These are phyloP conservation scores for Neurospora sublineolata DNA, from an alignment of 495 filamentous ascomycete species.

Conservation along the genomic window DNA sequence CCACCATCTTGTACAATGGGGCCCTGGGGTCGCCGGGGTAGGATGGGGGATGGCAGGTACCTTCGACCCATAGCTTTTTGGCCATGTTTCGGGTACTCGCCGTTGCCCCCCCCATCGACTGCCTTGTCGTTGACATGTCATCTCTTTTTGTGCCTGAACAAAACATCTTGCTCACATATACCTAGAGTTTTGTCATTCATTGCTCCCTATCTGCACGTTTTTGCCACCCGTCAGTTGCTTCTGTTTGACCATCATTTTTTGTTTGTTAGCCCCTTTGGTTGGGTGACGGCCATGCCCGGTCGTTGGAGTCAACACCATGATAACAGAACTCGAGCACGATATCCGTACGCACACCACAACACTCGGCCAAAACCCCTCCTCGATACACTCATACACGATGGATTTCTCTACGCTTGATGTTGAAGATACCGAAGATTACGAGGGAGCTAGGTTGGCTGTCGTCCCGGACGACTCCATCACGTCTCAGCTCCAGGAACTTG, in stretches of 20 bases:
- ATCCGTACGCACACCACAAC: background rate
- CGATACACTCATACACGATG: background rate
- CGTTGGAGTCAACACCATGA: background rate
- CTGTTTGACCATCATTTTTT: background rate
- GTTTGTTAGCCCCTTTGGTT: background rate
- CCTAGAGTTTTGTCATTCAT: background rate
- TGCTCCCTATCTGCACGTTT: background rate
- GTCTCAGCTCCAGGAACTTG: slow-evolving; percentile 9
- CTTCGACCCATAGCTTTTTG: background rate
- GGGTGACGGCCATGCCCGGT: background rate
- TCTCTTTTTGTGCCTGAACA: background rate
- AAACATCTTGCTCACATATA: background rate
- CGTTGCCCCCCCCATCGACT: background rate
- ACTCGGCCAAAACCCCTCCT: background rate
- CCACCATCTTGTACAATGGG: background rate
- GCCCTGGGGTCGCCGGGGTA: background rate
- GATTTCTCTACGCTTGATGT: background rate
- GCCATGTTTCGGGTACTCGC: background rate
- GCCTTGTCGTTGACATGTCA: background rate
- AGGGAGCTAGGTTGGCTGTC: slow-evolving; percentile 1
- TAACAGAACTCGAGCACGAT: background rate
- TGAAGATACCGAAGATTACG: background rate
- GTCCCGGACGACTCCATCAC: slow-evolving; percentile 6
- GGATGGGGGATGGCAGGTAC: background rate
- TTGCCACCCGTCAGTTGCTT: background rate